Evolutionary conservation across 2,329 filamentous ascomycete species (phyloP).

Genomic region (Hymenotorrendiella dingleyae): DNA sequence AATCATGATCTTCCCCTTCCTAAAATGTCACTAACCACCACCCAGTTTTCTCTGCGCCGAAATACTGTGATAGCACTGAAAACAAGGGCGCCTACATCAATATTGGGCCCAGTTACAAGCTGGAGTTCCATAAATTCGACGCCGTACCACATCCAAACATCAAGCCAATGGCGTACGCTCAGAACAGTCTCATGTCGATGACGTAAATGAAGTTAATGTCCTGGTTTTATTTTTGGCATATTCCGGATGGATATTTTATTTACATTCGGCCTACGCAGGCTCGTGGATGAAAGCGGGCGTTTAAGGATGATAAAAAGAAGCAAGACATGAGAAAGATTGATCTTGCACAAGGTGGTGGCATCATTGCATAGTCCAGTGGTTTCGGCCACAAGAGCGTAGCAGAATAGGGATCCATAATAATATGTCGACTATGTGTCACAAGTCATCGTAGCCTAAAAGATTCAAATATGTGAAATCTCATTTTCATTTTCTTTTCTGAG

Average conservation of each 20-base stretch:
- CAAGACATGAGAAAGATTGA: conserved; percentile 5
- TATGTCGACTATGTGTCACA: neutral
- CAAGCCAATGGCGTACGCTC: conserved; percentile 89
- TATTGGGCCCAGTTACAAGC: conserved; percentile 84
- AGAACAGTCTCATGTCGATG: conserved; percentile 69
- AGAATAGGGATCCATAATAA: conserved; percentile 6
- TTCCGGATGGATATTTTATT: conserved; percentile 7
- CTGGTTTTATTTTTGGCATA: conserved; percentile 10
- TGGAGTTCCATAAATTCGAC: conserved; percentile 89
- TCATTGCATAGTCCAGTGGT: conserved; percentile 6
- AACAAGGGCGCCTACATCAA: conserved; percentile 99
- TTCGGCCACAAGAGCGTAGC: neutral
- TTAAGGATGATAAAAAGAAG: conserved; percentile 6
- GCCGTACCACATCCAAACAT: conserved; percentile 95
- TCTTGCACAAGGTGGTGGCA: neutral
- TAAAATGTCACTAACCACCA: conserved; percentile 13
- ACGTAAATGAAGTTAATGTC: conserved; percentile 11
- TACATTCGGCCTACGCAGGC: conserved; percentile 5
- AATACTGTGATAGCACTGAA: conserved; percentile 95
- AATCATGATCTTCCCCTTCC: conserved; percentile 9
- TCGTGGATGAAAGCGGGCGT: conserved; percentile 13
- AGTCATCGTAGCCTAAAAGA: neutral
- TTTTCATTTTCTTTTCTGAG: neutral
- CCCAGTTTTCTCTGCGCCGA: conserved; percentile 89
- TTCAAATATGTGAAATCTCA: neutral